Base-by-base conservation (phyloP, 129 eudicot genomes). In the Saussurea involucrata region DNA sequence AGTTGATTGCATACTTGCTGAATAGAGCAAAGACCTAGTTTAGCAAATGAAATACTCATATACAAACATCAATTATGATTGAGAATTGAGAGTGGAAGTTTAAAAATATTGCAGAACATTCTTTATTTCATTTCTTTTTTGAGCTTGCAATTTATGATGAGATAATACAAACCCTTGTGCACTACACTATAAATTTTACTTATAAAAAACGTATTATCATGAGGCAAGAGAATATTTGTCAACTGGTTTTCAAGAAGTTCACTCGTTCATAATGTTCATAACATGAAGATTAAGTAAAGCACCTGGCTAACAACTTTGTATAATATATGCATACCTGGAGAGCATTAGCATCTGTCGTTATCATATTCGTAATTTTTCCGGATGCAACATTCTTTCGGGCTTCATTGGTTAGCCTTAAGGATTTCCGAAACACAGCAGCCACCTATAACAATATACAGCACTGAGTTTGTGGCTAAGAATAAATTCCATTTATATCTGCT, bases 1-100 rank as follows among this genome's bases (percentile, higher is more conserved):
- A 94, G 90, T 77, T 87, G 88, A 85, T 94, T 96, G 86, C 97
- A 89, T 87, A 89, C 81, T 94, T 86, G 97, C 98, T 94, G 96
- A 24, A 79, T 22, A 83, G 44, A 72, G 27, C n/a, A 68, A 82
- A 21, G 3, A 71, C 31, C 80, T 73, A 70, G n/a, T 36, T 60
- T 21, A 60, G 65, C 65, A 60, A 60, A 60, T 60, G 27, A 5
- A 60, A 20, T 7, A 60, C 65, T 21, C 12, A 0, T 60, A 60
- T 60, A 60, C 12, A 8, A 21, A 4, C 65, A 60, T 22, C 65
- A 60, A 22, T 60, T 6, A 21, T 22, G 12, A 60, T 60, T 9
- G 5, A 60, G 11, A 60, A 20, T 60, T 20, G 13, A 21, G 65
- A 20, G 13, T 18, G 65, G 27, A 44, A 22, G 24, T 68, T 22